These are phyloP conservation scores for Phytophthora agathidicida DNA, from an alignment of 352 stramenopile species.

Conservation along the genomic window DNA sequence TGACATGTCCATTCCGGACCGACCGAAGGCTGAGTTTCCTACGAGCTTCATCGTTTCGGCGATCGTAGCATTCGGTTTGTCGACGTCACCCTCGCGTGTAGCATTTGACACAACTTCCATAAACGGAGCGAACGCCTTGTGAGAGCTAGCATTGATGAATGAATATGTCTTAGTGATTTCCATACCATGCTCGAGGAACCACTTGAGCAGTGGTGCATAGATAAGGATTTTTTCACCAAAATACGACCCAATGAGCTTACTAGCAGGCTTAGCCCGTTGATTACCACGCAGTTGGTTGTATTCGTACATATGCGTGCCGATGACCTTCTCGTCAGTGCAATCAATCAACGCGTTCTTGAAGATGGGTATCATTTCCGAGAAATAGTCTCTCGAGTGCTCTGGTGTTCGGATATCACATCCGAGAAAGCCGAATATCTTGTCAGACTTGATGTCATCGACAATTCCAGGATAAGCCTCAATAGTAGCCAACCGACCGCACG, in stretches of 20 bases:
- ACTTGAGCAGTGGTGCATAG: neutral
- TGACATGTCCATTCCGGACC: too few relatives aligned
- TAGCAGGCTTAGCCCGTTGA: neutral
- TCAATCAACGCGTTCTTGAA: too few relatives aligned
- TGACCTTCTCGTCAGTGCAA: neutral
- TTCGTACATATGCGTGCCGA: neutral
- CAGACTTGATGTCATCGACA: neutral
- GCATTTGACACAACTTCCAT: too few relatives aligned
- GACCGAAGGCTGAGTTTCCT: too few relatives aligned
- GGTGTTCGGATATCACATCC: too few relatives aligned
- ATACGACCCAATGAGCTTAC: neutral
- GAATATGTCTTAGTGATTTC: neutral
- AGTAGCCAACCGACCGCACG: neutral
- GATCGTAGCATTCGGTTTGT: too few relatives aligned
- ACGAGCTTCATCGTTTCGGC: too few relatives aligned
- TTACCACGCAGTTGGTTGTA: neutral
- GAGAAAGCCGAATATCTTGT: neutral
- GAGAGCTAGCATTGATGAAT: conserved; percentile 17
- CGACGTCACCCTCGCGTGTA: conserved; percentile 25
- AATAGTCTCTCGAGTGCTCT: too few relatives aligned
- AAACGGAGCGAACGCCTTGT: too few relatives aligned
- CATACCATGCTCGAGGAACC: neutral
- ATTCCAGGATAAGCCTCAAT: neutral
- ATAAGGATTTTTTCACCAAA: neutral
- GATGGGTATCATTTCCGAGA: too few relatives aligned